Base-by-base conservation (phyloP, 305 asterid species). In the Fraxinus sp. region DNA sequence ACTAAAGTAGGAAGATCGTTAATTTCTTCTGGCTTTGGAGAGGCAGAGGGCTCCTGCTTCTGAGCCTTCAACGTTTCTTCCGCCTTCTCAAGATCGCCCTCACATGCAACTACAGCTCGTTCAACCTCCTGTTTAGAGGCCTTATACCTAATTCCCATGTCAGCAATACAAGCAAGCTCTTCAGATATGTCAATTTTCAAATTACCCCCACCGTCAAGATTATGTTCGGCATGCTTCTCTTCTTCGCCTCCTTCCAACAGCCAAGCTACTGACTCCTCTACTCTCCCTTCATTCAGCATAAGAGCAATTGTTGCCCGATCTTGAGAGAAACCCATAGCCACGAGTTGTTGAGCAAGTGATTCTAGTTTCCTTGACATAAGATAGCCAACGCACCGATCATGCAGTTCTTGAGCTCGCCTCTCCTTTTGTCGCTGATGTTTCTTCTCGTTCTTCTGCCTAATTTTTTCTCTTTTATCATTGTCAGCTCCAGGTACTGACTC, bases 371-470 rank as follows among this genome's bases (percentile, higher is more conserved):
- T 59, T 0, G 70, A 59, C 30, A 59, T 59, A 20, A 59, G 70
- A 59, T 59, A 59, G 28, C 70, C 30, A 18, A 92, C 88, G 87
- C 98, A 95, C 72, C 88, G 85, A 52, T 95, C 98, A 77, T 90
- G 98, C 85, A 95, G 80, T 78, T 95, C 98, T 81, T 95, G 98
- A 10, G 98, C 98, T 64, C 98, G 94, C 78, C 90, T 93, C 90
- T 95, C 98, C 90, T 92, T 95, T 83, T 95, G 98, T 11, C 98
- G 94, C 73, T 93, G 98, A 88, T 95, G 98, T 88, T 95, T 95
- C 88, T 85, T 91, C 88, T 95, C 98, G 81, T 95, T 95, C 86
- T 93, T 92, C 84, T 89, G 97, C 36, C 98, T 97, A 70, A 91
- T 91, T 86, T 95, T 95, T 82, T 92, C 98, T 83, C 97, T 86